Conservation (phyloP, 139 green algal species). For the Yamagishiella unicocca region DNA sequence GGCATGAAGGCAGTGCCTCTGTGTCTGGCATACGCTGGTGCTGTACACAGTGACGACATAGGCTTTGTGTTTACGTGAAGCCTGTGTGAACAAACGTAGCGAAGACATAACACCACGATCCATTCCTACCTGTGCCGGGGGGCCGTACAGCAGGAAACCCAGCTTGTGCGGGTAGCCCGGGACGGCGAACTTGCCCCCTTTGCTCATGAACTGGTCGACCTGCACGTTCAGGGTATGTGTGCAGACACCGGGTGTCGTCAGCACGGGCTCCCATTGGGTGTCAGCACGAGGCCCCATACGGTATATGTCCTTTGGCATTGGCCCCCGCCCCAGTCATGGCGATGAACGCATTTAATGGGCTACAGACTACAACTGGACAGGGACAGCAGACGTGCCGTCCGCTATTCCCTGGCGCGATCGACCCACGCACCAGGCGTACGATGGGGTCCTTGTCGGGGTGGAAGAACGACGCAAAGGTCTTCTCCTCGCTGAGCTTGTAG, state of each 20-base stretch:
- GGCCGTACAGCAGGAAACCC: slow-evolving; percentile 69
- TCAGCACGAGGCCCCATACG: no score
- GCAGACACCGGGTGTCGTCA: no score
- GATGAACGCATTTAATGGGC: no score
- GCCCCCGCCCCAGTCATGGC: no score
- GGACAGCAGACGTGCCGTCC: background rate
- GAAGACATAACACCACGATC: slow-evolving; percentile 59
- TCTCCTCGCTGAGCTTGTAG: slow-evolving; percentile 56
- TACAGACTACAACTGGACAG: background rate
- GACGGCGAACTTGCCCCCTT: slow-evolving; percentile 63
- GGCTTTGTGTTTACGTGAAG: no score
- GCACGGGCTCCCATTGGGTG: no score
- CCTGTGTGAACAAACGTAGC: no score
- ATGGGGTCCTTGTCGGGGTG: slow-evolving; percentile 60
- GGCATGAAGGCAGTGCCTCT: slow-evolving; percentile 59
- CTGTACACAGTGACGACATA: no score
- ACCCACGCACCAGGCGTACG: slow-evolving; percentile 45
- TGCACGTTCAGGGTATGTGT: no score
- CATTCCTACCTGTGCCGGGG: slow-evolving; percentile 56
- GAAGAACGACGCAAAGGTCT: slow-evolving; percentile 66
- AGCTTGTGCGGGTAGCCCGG: slow-evolving; percentile 64
- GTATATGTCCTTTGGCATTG: no score
- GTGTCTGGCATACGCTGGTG: no score
- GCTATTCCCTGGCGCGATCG: background rate
- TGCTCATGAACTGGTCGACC: slow-evolving; percentile 54